Evolutionary conservation across 2,329 filamentous ascomycete genomes (phyloP).

Genomic region (Fusarium coicis): DNA sequence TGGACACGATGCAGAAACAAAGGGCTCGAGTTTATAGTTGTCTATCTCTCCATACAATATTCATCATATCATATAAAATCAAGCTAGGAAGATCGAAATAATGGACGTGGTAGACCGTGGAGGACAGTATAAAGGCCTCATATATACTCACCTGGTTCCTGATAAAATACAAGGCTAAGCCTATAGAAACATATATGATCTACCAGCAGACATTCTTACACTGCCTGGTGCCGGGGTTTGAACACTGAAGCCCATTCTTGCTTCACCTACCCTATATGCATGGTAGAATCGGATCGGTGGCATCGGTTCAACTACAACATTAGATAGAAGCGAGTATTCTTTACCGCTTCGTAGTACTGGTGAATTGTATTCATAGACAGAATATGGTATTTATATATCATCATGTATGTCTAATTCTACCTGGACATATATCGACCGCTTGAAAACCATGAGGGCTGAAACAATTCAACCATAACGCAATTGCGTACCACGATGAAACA

Average conservation of each 20-base stretch:
- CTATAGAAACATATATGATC: neutral
- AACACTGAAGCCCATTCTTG: too few species aligned
- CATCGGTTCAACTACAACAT: neutral
- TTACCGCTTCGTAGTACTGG: neutral
- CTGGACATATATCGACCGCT: too few species aligned
- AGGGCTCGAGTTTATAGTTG: neutral
- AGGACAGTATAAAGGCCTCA: neutral
- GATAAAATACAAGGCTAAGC: neutral
- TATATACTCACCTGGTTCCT: too few species aligned
- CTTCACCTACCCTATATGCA: neutral
- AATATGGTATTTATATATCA: neutral
- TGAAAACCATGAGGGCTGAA: neutral
- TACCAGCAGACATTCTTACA: neutral
- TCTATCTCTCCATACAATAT: too few species aligned
- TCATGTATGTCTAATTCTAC: neutral
- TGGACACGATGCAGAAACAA: neutral
- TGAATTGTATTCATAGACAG: rapidly evolving
- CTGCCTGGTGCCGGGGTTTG: too few species aligned
- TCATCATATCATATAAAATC: neutral
- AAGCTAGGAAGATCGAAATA: too few species aligned
- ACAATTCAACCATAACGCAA: neutral
- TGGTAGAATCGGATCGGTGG: neutral
- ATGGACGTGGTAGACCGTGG: too few species aligned
- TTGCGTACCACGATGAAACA: neutral
- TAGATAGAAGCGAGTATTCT: neutral